Evolutionary conservation across 2,329 filamentous ascomycete genomes (phyloP).

Genomic region (Xylariaceae sp.): DNA sequence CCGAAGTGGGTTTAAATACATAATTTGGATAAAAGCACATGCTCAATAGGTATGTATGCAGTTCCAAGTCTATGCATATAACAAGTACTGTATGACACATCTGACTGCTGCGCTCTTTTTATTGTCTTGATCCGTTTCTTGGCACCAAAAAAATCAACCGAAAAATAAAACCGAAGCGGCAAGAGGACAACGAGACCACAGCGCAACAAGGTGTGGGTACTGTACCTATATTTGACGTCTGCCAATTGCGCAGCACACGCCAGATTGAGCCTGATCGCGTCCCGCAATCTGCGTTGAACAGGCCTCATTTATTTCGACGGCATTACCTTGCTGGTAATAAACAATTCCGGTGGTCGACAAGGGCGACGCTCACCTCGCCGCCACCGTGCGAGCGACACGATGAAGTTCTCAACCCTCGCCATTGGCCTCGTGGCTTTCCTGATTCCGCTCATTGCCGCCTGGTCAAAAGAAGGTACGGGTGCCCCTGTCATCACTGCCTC

Average conservation of each 20-base stretch:
- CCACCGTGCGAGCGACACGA: slow-evolving; percentile 42
- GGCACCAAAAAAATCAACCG: background rate
- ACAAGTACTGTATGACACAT: background rate
- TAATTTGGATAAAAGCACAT: no score
- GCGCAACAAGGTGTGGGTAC: background rate
- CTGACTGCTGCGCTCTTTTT: background rate
- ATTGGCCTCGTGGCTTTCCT: slow-evolving; percentile 66
- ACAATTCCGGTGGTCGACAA: background rate
- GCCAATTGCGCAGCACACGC: background rate
- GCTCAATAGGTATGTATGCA: background rate
- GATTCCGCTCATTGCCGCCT: slow-evolving; percentile 65
- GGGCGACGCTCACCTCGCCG: background rate
- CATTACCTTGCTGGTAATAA: slow-evolving; percentile 18
- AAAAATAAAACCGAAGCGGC: background rate
- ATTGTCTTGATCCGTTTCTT: background rate
- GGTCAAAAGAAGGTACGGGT: slow-evolving; percentile 74
- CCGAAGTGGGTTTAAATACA: no score
- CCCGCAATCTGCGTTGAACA: no score
- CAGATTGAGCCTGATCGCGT: no score
- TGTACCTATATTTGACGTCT: background rate
- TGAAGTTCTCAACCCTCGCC: slow-evolving; percentile 67
- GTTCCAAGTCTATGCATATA: background rate
- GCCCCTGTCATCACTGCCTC: background rate
- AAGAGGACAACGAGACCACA: slow-evolving; percentile 1
- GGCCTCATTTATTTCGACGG: background rate